Conservation (phyloP, 1,139 yeast genomes). For the Trichomonascaceae sp. region DNA sequence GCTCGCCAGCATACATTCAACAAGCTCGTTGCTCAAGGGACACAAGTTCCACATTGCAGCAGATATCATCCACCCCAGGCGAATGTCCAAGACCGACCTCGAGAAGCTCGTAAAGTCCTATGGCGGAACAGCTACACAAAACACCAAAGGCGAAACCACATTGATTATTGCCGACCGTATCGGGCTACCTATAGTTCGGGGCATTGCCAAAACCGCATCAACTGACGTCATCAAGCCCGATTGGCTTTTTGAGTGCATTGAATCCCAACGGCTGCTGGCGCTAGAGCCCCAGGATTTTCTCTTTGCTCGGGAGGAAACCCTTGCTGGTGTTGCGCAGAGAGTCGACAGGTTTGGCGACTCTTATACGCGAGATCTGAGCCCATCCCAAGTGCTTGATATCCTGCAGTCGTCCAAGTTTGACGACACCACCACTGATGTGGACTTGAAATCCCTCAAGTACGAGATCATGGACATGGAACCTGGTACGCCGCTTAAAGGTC, state of each 20-base stretch:
- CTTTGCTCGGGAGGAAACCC: constrained; percentile 7
- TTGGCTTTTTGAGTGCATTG: constrained; percentile 63
- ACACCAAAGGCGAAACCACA: constrained; percentile 9
- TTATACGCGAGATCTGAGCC: constrained; percentile 10
- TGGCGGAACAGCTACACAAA: constrained; percentile 20
- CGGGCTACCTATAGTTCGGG: constrained; percentile 33
- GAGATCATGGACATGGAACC: constrained; percentile 5
- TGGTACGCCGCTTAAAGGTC: constrained; percentile 5
- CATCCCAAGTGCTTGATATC: constrained; percentile 9
- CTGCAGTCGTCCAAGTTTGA: constrained; percentile 5
- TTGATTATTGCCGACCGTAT: constrained; percentile 36
- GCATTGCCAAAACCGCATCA: constrained; percentile 31
- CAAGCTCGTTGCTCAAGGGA: constrained; percentile 14
- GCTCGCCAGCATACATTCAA: constrained; percentile 5
- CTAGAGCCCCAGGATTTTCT: constrained; percentile 37
- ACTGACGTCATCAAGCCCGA: constrained; percentile 50
- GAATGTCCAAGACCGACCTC: constrained; percentile 13
- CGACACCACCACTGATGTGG: neutral
- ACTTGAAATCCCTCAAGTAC: constrained; percentile 2
- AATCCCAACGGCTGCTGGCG: constrained; percentile 31
- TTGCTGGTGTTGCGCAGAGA: constrained; percentile 7
- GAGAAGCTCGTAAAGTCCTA: constrained; percentile 15
- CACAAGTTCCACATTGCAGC: constrained; percentile 15
- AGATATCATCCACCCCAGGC: constrained; percentile 15
- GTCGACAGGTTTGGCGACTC: constrained; percentile 23